Evolutionary conservation across 1,139 yeast species (phyloP), one percentile per base, ranked within the genome.

Genomic region (Geotrichum klebahnii): DNA sequence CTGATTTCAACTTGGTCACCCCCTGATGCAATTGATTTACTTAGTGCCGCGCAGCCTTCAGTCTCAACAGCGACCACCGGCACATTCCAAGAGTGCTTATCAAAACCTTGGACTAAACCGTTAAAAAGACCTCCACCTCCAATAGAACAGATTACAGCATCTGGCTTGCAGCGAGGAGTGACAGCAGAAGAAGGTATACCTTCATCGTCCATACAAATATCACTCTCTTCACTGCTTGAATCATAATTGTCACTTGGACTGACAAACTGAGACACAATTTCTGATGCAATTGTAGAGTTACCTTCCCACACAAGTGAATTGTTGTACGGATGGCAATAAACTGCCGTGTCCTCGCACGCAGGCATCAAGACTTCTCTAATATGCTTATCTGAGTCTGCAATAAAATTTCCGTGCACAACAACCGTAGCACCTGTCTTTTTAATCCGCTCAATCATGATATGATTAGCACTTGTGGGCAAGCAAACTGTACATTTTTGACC

Each of bases 91-190:
- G 78, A 60, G 1, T 67, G 67, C 38, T 70, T 68, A 33, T 69
- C 63, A 51, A 83, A 65, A 0, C 89, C 90, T 53, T 72, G 70
- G 32, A 80, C 78, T 3, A 84, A 65, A 0, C 92, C 90, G 60
- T 77, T 76, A 67, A 76, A 81, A 45, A 84, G 69, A 1, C 90
- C 90, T 12, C 89, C 90, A 1, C 90, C 92, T 8, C 90, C 92
- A 41, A 81, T 79, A 33, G 87, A 80, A 64, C 88, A 82, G 1
- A 82, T 77, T 36, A 83, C 70, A 0, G 82, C 86, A 58, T 76
- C 80, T 8, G 84, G 71, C 6, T 16, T n/a, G n/a, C n/a, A n/a
- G n/a, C n/a, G n/a, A n/a, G n/a, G n/a, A n/a, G n/a, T n/a, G n/a
- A n/a, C n/a, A 36, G 28, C 22, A 5, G 28, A 10, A 12, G 24